Evolutionary conservation across 2,329 filamentous ascomycete genomes (phyloP).

Genomic region (Ophiocordyceps camponoti-saundersi): DNA sequence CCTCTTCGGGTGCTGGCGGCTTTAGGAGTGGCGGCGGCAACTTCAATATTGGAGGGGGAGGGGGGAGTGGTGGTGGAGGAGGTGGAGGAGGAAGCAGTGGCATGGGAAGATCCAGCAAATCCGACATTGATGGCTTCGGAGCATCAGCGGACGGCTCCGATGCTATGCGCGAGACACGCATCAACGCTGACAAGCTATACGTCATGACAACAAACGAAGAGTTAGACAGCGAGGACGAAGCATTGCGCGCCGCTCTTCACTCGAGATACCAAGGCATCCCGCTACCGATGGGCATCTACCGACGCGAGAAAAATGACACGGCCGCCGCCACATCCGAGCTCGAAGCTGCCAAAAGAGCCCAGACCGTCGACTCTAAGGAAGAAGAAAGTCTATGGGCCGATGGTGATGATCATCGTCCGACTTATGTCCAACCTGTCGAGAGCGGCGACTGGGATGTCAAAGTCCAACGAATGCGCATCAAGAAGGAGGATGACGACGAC

Average conservation of each 20-base stretch:
- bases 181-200: constrained; percentile 40
- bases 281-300: constrained; percentile 39
- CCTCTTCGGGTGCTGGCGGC: constrained; percentile 10
- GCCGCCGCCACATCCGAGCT: constrained; percentile 41
- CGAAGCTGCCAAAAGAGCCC: constrained; percentile 32
- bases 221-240: constrained; percentile 26
- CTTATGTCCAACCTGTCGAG: constrained; percentile 15
- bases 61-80: background rate
- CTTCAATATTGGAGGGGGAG: constrained; percentile 2
- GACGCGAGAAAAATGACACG: constrained; percentile 34
- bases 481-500: constrained; percentile 22
- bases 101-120: constrained; percentile 12
- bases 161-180: constrained; percentile 23
- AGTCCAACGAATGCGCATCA: constrained; percentile 20
- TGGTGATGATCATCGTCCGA: constrained; percentile 11
- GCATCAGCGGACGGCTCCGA: constrained; percentile 12
- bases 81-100: constrained; percentile 10
- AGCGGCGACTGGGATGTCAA: constrained; percentile 27
- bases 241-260: constrained; percentile 19
- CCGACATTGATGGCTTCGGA: constrained; percentile 23
- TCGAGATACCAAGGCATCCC: constrained; percentile 12
- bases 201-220: constrained; percentile 24
- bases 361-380: constrained; percentile 12
- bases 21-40: constrained; percentile 10
- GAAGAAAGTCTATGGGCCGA: constrained; percentile 30